Conservation (phyloP, 306 rosid genomes). For the Lupinus albus region DNA sequence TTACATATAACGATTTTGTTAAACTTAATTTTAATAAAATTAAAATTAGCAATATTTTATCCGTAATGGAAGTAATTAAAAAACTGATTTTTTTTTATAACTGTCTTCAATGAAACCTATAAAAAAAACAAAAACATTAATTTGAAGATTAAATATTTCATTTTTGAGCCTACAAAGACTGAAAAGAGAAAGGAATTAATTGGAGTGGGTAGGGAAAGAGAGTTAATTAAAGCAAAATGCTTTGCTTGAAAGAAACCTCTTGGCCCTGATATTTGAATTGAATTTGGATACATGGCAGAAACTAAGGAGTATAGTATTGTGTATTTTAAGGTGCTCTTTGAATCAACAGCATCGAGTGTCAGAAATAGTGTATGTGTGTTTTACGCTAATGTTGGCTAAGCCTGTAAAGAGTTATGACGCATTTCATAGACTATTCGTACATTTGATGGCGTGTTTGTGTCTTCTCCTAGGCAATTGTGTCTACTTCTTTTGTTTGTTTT, state of each 20-base stretch:
- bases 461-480: no score
- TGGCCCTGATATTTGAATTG: neutral
- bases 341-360: no score
- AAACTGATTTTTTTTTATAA: no score
- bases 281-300: neutral
- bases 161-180: neutral
- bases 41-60: no score
- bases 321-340: slow-evolving; percentile 17
- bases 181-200: neutral
- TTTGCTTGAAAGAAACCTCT: slow-evolving; percentile 58
- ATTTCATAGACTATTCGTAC: slow-evolving; percentile 53
- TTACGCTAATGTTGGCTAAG: no score
- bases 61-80: no score
- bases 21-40: no score
- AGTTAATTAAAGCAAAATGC: slow-evolving; percentile 37
- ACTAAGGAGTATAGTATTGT: neutral
- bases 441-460: slow-evolving; percentile 32
- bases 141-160: neutral
- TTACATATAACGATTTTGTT: no score
- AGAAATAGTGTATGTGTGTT: no score
- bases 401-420: slow-evolving; percentile 54
- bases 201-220: neutral
- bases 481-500: no score
- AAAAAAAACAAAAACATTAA: no score
- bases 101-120: no score